Base-by-base conservation (phyloP, 2,329 filamentous ascomycete genomes). In the Aspergillus sp. region DNA sequence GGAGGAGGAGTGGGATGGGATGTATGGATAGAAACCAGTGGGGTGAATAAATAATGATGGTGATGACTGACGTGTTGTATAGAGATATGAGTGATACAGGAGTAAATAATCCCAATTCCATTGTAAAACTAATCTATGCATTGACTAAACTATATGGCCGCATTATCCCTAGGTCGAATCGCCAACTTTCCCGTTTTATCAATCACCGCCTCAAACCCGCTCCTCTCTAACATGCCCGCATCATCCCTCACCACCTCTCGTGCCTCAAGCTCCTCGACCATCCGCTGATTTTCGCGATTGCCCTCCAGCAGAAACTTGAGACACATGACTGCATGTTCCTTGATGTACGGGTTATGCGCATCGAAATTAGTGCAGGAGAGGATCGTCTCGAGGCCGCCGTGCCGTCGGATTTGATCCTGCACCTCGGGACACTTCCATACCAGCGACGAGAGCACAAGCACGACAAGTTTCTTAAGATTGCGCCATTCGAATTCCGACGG, bases 361-460 rank as follows among this genome's bases (percentile, higher is more conserved):
- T 97, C 91, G 62, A 93, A 93, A 30, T 83, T 80, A 58, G 89
- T 96, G 67, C 89, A 95, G 60, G 89, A 89, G 10, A 96, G 78
- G 19, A 97, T 77, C 0, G 87, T 83, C 55, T 94, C 86, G 39
- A 97, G 86, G 38, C 91, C 91, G 53, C 88, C 86, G 57, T 91
- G 81, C 42, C 82, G 79, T 40, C 94, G 80, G 52, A 97, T 87
- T 64, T 96, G 91, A 57, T 85, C 81, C 67, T 97, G 91, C 0
- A 96, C 90, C 6, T 81, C 79, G 1, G 84, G 78, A 56, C 86
- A 88, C 42, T 93, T 93, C 75, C 93, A 94, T 3, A 96, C 82
- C 0, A 97, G 79, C 0, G 86, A 88, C 0, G 88, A 90, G 7
- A 97, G 79, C 33, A 96, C 93, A 43, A 93, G 83, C 8, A 97